Conservation (phyloP, 495 filamentous ascomycete genomes). For the Penicillium verhagenii region DNA sequence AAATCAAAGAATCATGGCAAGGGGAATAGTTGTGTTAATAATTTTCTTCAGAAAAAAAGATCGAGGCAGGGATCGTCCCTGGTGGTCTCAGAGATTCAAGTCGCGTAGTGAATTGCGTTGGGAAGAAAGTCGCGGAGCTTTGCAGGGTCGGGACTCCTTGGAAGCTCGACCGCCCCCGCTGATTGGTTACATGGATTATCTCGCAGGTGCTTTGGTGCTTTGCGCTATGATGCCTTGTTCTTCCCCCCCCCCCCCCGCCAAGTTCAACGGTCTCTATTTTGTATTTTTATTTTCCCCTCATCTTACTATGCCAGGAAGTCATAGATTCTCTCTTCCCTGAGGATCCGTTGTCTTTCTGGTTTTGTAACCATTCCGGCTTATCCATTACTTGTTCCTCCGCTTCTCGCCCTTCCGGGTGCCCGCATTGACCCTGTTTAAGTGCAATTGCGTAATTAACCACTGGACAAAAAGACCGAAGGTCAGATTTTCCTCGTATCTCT, state of each 20-base stretch:
- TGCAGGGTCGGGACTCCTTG: constrained; percentile 16
- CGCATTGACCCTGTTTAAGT: background rate
- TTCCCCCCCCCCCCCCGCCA: background rate
- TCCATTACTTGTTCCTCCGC: background rate
- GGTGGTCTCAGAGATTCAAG: background rate
- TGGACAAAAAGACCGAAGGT: background rate
- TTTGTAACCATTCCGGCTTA: background rate
- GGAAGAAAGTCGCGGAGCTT: constrained; percentile 17
- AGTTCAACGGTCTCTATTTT: constrained; percentile 3
- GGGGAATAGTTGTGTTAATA: background rate
- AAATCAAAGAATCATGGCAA: background rate
- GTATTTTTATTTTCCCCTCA: background rate
- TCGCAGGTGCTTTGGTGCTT: constrained; percentile 1
- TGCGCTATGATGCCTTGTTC: constrained; percentile 21
- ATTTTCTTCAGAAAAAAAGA: background rate
- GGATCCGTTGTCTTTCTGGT: background rate
- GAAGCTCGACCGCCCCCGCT: constrained; percentile 14
- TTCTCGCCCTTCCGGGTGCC: background rate
- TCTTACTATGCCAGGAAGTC: background rate
- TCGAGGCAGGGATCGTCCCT: constrained; percentile 1
- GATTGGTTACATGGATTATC: constrained; percentile 15
- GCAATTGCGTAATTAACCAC: constrained; percentile 2
- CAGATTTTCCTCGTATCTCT: background rate
- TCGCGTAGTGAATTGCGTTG: constrained; percentile 6
- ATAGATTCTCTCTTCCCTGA: background rate